Conservation (phyloP, 805 yeast genomes). For the Metschnikowia dekortorum region DNA sequence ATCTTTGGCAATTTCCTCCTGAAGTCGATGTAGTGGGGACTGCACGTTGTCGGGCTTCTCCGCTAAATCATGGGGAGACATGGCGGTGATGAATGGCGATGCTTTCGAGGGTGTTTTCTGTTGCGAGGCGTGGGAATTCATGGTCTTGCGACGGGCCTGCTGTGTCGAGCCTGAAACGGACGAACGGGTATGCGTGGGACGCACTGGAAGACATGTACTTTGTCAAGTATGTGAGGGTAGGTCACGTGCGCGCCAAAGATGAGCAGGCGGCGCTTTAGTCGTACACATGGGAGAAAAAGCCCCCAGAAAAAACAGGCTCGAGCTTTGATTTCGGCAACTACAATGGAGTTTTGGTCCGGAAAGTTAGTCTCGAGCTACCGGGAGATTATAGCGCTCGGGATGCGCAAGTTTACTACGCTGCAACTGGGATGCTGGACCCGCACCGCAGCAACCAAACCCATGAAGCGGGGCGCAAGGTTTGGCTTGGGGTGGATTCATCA, state of each 20-base stretch:
- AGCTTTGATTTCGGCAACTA: background rate
- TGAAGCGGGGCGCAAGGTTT: too few relatives aligned
- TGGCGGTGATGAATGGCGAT: background rate
- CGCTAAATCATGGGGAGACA: slow-evolving; percentile 1
- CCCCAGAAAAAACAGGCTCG: background rate
- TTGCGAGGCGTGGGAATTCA: background rate
- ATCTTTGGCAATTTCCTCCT: slow-evolving; percentile 15
- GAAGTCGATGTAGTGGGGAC: slow-evolving; percentile 18
- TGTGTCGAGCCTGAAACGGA: too few relatives aligned
- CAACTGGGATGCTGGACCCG: background rate
- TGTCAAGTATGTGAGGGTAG: background rate
- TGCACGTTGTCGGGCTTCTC: slow-evolving; percentile 9
- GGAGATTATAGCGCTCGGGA: background rate
- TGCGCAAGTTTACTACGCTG: background rate
- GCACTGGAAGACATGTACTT: background rate
- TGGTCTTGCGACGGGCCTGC: background rate
- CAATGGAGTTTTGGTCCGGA: background rate
- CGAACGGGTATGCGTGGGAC: background rate
- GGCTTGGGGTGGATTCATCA: too few relatives aligned
- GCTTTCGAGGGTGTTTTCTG: background rate
- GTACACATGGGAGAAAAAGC: background rate
- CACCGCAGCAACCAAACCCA: background rate
- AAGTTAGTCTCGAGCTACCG: background rate
- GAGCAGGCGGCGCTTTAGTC: background rate
- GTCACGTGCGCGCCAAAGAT: background rate